phyloP scores from a whole-genome alignment of 2,329 filamentous ascomycete genomes.

The Colletotrichum gigasporum region DNA sequence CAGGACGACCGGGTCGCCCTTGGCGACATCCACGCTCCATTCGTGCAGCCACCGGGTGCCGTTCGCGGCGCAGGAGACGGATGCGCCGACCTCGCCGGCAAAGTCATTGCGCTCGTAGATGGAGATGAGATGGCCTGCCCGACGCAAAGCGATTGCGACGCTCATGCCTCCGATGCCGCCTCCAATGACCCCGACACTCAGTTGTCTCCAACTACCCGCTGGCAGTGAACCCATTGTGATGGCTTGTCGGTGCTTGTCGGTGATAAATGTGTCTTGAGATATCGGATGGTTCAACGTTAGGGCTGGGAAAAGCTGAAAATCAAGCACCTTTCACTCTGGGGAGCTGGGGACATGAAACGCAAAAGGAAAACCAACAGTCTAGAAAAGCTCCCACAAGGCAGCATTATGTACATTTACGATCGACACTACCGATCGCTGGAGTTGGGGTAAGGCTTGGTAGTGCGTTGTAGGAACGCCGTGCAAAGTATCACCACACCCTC shows the following conservation, averaged over 20 bases:
- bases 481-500: slow-evolving; percentile 14
- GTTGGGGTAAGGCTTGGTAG: background rate
- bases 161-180: slow-evolving; percentile 60
- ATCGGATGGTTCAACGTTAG: background rate
- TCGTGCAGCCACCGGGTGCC: slow-evolving; percentile 75
- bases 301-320: background rate
- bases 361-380: background rate
- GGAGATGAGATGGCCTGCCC: slow-evolving; percentile 59
- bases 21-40: slow-evolving; percentile 71
- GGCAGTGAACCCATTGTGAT: slow-evolving; percentile 22
- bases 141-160: slow-evolving; percentile 55
- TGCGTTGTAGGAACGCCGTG: background rate
- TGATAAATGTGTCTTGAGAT: background rate
- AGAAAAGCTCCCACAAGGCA: background rate
- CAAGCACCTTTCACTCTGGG: background rate
- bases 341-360: background rate
- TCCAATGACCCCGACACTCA: slow-evolving; percentile 55
- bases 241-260: background rate
- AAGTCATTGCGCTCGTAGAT: slow-evolving; percentile 75
- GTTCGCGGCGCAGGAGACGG: slow-evolving; percentile 75
- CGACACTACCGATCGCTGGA: background rate
- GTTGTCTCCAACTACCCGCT: slow-evolving; percentile 50
- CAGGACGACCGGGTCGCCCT: slow-evolving; percentile 72
- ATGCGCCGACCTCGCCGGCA: slow-evolving; percentile 74
- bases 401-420: slow-evolving; percentile 15